Base-by-base conservation (phyloP, 208 protist species). In the Wallacemonas sp. region DNA sequence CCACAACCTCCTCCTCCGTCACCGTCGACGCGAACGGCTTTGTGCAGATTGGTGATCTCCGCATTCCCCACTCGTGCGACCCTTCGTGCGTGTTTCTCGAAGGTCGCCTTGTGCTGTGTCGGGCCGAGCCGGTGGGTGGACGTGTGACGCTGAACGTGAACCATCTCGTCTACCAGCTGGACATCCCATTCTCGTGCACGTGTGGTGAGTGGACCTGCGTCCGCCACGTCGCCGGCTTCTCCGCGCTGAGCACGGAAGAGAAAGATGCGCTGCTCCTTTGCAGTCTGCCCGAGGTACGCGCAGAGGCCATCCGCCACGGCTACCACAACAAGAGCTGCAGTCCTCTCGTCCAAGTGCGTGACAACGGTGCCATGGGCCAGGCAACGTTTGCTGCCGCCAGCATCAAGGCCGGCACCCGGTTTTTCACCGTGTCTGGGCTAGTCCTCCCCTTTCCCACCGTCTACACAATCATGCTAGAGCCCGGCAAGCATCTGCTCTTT, bases 401-500 rank as follows among this genome's bases (percentile, higher is more conserved):
- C 49, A 89, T 95, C 62, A 34, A 36, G n/a, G 68, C 62, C 15
- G 88, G 83, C 15, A 89, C 80, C 31, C 85, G 83, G 41, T 90
- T 95, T 70, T 82, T 95, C 65, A 55, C 65, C 24, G 82, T 92
- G 4, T 68, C 64, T 26, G 90, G 90, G 14, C 86, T 93, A 39
- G 80, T 91, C 9, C 38, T 95, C 45, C 83, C 86, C 4, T 91
- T 93, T 61, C 77, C 90, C 0, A 93, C 84, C 11, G 86, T 92
- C 11, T 90, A 93, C 75, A 93, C 84, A 0, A 93, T 95, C 47
- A 73, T 88, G 59, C 70, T 95, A 8, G 80, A 75, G 36, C 66
- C 78, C 2, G 70, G 61, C 19, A 72, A 77, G 28, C 90, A 95
- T 65, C 79, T 95, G 42, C 80, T 91, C 64, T 95, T 93, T 63